Conservation (phyloP, 306 rosid genomes). For the Cajanus cajan region DNA sequence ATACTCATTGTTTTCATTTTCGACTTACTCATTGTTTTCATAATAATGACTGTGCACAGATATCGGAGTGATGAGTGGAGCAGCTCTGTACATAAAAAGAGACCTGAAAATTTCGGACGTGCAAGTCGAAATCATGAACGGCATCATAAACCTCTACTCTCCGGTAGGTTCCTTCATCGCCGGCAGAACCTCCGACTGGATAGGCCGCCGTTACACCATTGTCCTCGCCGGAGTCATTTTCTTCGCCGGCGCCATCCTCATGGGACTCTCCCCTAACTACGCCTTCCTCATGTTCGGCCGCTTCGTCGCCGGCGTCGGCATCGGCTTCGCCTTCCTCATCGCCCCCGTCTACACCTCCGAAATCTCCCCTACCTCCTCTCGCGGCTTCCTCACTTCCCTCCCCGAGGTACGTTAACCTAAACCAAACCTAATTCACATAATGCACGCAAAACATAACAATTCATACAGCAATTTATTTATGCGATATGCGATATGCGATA, state of each 20-base stretch:
- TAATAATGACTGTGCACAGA: constrained; percentile 57
- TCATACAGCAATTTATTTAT: too few relatives aligned
- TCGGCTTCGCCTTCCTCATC: constrained; percentile 73
- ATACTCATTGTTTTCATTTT: too few relatives aligned
- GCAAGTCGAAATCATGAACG: constrained; percentile 51
- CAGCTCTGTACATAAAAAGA: constrained; percentile 41
- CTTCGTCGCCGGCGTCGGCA: constrained; percentile 72
- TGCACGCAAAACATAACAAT: too few relatives aligned
- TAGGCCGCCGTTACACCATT: constrained; percentile 82
- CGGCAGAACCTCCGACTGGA: constrained; percentile 78
- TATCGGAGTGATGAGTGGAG: constrained; percentile 92
- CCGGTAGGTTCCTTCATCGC: constrained; percentile 63
- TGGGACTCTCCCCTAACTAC: constrained; percentile 81
- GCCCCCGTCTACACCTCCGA: constrained; percentile 79
- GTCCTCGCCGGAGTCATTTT: constrained; percentile 58
- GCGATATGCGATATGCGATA: too few relatives aligned
- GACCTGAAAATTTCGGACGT: constrained; percentile 52
- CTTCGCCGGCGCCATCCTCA: constrained; percentile 68
- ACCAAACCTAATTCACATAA: too few relatives aligned
- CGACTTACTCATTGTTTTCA: too few relatives aligned
- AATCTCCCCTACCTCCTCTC: constrained; percentile 71
- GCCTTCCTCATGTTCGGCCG: constrained; percentile 82
- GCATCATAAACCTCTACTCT: constrained; percentile 63
- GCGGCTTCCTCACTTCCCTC: constrained; percentile 75
- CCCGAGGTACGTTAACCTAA: constrained; percentile 51